Conservation (phyloP, 352 stramenopile genomes). For the Globisporangium parvum region DNA sequence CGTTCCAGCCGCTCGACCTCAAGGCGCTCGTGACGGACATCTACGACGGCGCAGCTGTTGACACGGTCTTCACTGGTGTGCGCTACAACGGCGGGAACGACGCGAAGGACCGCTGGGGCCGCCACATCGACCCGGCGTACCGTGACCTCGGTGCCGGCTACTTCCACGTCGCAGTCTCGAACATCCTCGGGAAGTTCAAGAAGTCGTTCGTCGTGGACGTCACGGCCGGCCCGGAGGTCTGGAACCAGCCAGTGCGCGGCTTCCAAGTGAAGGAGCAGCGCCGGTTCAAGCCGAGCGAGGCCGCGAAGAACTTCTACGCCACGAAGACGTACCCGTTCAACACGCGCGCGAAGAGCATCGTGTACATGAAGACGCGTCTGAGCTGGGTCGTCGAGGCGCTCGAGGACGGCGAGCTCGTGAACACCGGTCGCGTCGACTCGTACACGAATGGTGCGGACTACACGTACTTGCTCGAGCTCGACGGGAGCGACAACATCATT, state of each 20-base stretch:
- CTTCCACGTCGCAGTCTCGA: slow-evolving; percentile 16
- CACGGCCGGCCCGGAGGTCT: slow-evolving; percentile 11
- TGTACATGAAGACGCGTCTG: slow-evolving; percentile 11
- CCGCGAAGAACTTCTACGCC: slow-evolving; percentile 3
- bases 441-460: slow-evolving; percentile 6
- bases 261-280: slow-evolving; percentile 9
- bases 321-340: slow-evolving; percentile 18
- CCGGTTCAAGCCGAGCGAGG: not conserved
- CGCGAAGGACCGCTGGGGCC: slow-evolving; percentile 10
- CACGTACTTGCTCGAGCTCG: slow-evolving; percentile 12
- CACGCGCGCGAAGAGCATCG: slow-evolving; percentile 4
- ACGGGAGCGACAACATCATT: slow-evolving; percentile 7
- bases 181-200: slow-evolving; percentile 10
- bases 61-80: slow-evolving; percentile 13
- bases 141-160: slow-evolving; percentile 13
- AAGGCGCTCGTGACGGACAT: slow-evolving; percentile 14
- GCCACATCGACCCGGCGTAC: slow-evolving; percentile 4
- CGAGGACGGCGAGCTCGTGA: slow-evolving; percentile 7
- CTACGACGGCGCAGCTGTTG: slow-evolving; percentile 9
- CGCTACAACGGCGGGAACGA: slow-evolving; percentile 13
- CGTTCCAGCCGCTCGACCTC: slow-evolving; percentile 46
- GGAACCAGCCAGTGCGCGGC: slow-evolving; percentile 16
- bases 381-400: slow-evolving; percentile 12
- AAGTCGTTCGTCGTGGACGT: slow-evolving; percentile 13
- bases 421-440: slow-evolving; percentile 7